Base-by-base conservation (phyloP, 805 yeast genomes). In the Spencermartinsiella europaea region DNA sequence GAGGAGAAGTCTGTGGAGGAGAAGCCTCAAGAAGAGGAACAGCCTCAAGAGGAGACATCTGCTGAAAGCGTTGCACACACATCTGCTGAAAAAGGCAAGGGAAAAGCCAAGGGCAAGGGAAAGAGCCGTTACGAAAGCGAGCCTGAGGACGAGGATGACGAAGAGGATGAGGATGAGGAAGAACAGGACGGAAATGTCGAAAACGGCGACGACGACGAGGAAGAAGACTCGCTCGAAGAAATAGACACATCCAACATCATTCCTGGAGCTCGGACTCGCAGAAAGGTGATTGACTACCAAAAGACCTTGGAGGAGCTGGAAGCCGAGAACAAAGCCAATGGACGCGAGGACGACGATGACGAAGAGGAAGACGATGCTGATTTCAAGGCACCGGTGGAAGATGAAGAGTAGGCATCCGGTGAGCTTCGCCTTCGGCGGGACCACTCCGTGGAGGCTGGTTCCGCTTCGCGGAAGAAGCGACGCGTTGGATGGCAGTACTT, bases 161-260 rank as follows among this genome's bases (percentile, higher is more conserved):
- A 65, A 14, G 61, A 56, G n/a, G 61, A 54, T 42, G 68, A 58
- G 4, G 62, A 51, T 7, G 66, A 58, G 14, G 76, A 67, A 5
- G 74, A 72, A 1, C 80, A 74, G 2, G 76, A 69, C 17, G 77
- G 68, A 49, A 76, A 42, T 52, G 69, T 40, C 12, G 55, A 50
- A 8, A 66, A 61, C 12, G 71, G 63, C 3, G 75, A 62, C 15
- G 78, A 71, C 27, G 81, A 74, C 31, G 88, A 78, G 17, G 86
- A 80, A 14, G 93, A 85, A 31, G 95, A 85, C 57, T 91, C 84
- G 57, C 71, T 87, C 53, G 74, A 75, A 31, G 95, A 84, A 66
- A 85, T 89, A 55, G 95, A 86, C 60, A 73, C 83, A 34, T 70
- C 88, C 34, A 90, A 89, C 67, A 88, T 89, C 62, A 88, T 88